Conservation (phyloP, 805 yeast species). For the Metschnikowia baotianmanensis region DNA sequence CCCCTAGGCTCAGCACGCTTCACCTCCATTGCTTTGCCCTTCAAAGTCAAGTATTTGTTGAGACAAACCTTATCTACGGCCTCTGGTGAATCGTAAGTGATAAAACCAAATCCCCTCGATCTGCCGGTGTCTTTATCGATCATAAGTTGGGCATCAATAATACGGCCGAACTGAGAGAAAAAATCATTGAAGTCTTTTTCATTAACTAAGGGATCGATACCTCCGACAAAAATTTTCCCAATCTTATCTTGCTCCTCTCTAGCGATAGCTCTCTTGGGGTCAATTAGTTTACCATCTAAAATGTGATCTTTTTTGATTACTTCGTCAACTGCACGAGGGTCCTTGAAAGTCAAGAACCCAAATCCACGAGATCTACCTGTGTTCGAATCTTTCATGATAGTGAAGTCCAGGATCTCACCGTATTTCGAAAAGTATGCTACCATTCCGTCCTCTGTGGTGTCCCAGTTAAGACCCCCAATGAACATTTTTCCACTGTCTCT, state of each 20-base stretch:
- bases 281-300: slow-evolving; percentile 93
- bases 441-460: slow-evolving; percentile 86
- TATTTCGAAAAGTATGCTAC: slow-evolving; percentile 79
- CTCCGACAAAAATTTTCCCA: slow-evolving; percentile 96
- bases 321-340: slow-evolving; percentile 77
- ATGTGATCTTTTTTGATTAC: slow-evolving; percentile 85
- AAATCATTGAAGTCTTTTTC: slow-evolving; percentile 85
- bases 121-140: slow-evolving; percentile 95
- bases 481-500: slow-evolving; percentile 86
- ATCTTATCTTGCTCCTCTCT: slow-evolving; percentile 96
- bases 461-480: slow-evolving; percentile 97
- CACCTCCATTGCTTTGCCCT: slow-evolving; percentile 83
- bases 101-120: slow-evolving; percentile 95
- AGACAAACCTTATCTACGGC: slow-evolving; percentile 89
- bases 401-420: slow-evolving; percentile 84
- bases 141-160: slow-evolving; percentile 96
- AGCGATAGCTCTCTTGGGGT: slow-evolving; percentile 96
- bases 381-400: slow-evolving; percentile 86
- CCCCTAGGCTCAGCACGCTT: slow-evolving; percentile 83
- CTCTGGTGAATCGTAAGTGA: slow-evolving; percentile 90
- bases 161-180: slow-evolving; percentile 84
- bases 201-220: slow-evolving; percentile 89
- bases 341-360: slow-evolving; percentile 86
- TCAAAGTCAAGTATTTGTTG: slow-evolving; percentile 76
- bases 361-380: slow-evolving; percentile 94